Evolutionary conservation across 2,329 filamentous ascomycete species (phyloP).

Genomic region (Trichoderma pleuroti): DNA sequence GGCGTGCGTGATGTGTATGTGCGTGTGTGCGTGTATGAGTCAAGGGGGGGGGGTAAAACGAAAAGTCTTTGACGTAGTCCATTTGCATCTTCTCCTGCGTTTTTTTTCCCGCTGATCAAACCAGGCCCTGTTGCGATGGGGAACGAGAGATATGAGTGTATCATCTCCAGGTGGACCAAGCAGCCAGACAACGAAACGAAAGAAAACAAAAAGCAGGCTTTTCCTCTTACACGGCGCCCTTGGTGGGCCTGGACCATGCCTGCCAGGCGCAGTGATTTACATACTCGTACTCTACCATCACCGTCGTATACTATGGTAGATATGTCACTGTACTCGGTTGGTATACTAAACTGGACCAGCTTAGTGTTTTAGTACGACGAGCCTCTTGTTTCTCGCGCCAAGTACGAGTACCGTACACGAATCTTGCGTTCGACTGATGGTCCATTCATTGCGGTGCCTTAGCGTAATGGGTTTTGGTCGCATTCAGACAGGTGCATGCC

Average conservation of each 20-base stretch:
- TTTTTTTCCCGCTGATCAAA: background rate
- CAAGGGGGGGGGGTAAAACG: background rate
- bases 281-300: too few relatives aligned
- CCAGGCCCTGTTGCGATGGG: background rate
- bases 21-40: background rate
- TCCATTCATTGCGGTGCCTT: background rate
- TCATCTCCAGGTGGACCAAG: background rate
- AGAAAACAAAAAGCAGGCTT: background rate
- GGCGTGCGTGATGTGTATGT: background rate
- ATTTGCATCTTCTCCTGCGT: slow-evolving; percentile 1
- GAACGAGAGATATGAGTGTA: background rate
- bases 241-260: background rate
- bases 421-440: too few relatives aligned
- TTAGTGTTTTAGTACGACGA: too few relatives aligned
- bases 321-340: too few relatives aligned
- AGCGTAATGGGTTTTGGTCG: slow-evolving; percentile 8
- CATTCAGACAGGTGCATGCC: slow-evolving; percentile 12
- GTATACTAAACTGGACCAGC: too few relatives aligned
- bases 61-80: background rate
- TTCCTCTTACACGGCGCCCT: background rate
- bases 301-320: too few relatives aligned
- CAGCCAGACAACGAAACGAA: background rate
- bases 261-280: background rate
- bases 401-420: too few relatives aligned
- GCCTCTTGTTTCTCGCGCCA: background rate